Percentiles rank a stretch among this genome's conserved stretches.
Conservation (phyloP, 2,329 filamentous ascomycete genomes). For the Clonostachys sp. region DNA sequence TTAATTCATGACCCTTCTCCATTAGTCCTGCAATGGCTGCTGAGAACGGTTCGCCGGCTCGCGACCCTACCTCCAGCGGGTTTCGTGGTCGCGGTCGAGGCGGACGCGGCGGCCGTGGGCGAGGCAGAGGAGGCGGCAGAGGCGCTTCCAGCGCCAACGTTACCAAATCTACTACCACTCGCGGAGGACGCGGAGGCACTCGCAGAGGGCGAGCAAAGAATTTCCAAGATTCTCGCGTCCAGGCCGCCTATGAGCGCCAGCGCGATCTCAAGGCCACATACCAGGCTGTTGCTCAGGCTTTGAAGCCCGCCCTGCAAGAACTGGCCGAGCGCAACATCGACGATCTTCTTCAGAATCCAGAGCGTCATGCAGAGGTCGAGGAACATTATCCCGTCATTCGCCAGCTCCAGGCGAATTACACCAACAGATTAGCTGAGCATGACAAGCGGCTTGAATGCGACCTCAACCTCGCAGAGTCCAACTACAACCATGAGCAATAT, state of each 20-base stretch:
- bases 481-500: conserved; percentile 22
- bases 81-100: conserved; percentile 21
- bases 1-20: conserved; percentile 21
- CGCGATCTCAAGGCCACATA: conserved; percentile 63
- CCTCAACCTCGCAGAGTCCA: conserved; percentile 29
- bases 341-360: conserved; percentile 47
- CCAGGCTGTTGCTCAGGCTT: conserved; percentile 54
- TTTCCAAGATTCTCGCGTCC: conserved; percentile 47
- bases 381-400: conserved; percentile 47
- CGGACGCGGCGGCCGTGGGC: conserved; percentile 21
- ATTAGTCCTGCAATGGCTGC: conserved; percentile 23
- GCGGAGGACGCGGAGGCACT: conserved; percentile 25
- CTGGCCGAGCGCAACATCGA: conserved; percentile 57
- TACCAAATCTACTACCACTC: conserved; percentile 6
- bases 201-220: conserved; percentile 50
- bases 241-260: conserved; percentile 58
- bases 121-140: conserved; percentile 16
- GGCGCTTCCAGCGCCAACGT: conserved; percentile 5
- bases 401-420: conserved; percentile 35
- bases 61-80: conserved; percentile 12
- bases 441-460: conserved; percentile 25
- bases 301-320: conserved; percentile 63
- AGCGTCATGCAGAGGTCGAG: conserved; percentile 44
- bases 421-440: conserved; percentile 20
- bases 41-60: conserved; percentile 23